Evolutionary conservation across 2,329 filamentous ascomycete species (phyloP).

Genomic region (Fusarium sp.): DNA sequence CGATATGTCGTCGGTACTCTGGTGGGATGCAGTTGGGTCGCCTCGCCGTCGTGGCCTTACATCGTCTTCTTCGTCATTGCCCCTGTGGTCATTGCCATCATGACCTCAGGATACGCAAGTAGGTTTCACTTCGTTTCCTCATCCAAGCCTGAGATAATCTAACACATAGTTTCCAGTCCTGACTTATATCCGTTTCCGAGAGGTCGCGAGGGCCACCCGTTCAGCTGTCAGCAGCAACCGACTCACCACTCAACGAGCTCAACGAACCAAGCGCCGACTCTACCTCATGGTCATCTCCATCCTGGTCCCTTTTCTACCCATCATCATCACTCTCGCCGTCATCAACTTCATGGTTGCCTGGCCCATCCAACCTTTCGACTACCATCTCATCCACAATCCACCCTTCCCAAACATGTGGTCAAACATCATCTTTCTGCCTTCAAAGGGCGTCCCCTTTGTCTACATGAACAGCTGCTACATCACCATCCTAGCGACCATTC

Average conservation of each 20-base stretch:
- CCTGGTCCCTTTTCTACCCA: constrained; percentile 63
- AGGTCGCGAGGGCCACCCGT: constrained; percentile 57
- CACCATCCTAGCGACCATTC: constrained; percentile 58
- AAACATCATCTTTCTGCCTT: constrained; percentile 60
- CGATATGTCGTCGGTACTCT: constrained; percentile 64
- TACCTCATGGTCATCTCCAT: constrained; percentile 68
- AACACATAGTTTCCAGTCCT: constrained; percentile 50
- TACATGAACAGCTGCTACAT: constrained; percentile 63
- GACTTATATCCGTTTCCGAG: constrained; percentile 60
- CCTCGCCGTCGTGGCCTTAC: constrained; percentile 60
- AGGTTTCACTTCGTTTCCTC: constrained; percentile 43
- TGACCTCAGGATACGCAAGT: constrained; percentile 62
- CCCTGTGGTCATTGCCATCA: constrained; percentile 56
- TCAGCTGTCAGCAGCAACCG: constrained; percentile 56
- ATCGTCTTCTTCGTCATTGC: constrained; percentile 62
- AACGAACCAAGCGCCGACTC: constrained; percentile 63
- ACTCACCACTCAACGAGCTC: constrained; percentile 55
- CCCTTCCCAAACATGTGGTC: constrained; percentile 57
- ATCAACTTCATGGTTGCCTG: constrained; percentile 54
- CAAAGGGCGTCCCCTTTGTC: constrained; percentile 52
- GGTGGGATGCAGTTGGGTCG: constrained; percentile 61
- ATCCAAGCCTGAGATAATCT: neutral
- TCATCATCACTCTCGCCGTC: constrained; percentile 56
- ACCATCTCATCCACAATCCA: constrained; percentile 55
- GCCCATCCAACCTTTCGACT: constrained; percentile 54